These are phyloP conservation scores for Gymnopus androsaceus DNA, from an alignment of 1,284 basidiomycete species.

Conservation along the genomic window DNA sequence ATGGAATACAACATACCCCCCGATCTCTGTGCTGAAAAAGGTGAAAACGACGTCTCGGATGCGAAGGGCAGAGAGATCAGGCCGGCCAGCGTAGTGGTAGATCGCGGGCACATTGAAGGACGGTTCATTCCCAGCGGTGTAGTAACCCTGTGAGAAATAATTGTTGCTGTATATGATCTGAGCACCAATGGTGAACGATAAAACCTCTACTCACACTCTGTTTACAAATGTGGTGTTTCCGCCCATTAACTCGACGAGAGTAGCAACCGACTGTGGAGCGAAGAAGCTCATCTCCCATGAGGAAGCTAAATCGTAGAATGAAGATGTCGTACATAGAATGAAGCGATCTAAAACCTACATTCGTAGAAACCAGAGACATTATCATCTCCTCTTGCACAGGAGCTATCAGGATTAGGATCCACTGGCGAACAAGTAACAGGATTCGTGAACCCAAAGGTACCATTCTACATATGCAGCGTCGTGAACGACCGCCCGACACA, in stretches of 20 bases:
- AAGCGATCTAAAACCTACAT: constrained; percentile 40
- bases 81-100: constrained; percentile 50
- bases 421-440: constrained; percentile 51
- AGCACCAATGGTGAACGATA: not conserved
- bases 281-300: constrained; percentile 59
- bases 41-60: constrained; percentile 45
- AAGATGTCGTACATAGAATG: too few species aligned
- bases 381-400: constrained; percentile 50
- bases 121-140: constrained; percentile 50
- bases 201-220: constrained; percentile 35
- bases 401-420: constrained; percentile 45
- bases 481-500: not conserved
- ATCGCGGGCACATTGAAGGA: constrained; percentile 48
- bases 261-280: constrained; percentile 53
- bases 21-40: constrained; percentile 48
- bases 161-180: constrained; percentile 33
- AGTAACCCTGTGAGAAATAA: constrained; percentile 49
- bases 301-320: constrained; percentile 34
- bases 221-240: constrained; percentile 44
- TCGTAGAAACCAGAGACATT: constrained; percentile 54
- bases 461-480: constrained; percentile 36
- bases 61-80: constrained; percentile 50
- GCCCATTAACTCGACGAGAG: constrained; percentile 51
- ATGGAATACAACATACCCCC: constrained; percentile 34
- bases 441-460: constrained; percentile 48